phyloP scores from a whole-genome alignment of 306 rosid genomes.

The Senna siamea region DNA sequence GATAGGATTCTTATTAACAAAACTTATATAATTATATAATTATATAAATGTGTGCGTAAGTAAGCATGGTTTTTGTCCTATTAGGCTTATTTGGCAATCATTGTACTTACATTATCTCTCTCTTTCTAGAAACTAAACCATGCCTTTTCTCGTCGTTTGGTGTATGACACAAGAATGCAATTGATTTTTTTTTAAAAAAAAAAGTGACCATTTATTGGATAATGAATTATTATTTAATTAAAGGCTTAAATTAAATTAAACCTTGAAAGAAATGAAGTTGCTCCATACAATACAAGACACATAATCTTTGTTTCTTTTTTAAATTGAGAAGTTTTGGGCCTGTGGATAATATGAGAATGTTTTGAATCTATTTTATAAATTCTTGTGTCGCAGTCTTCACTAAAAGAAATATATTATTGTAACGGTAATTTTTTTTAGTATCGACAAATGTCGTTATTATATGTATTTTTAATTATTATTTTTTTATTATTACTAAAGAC shows the following conservation, averaged over 20 bases:
- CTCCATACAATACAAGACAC: background rate
- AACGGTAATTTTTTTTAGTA: no score
- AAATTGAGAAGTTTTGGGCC: background rate
- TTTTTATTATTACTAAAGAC: no score
- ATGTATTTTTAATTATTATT: no score
- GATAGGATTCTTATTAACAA: no score
- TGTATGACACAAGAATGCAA: background rate
- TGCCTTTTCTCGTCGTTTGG: slow-evolving; percentile 33
- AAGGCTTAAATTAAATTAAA: background rate
- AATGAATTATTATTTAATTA: background rate
- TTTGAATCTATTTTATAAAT: background rate
- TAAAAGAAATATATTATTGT: no score
- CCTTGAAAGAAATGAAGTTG: background rate
- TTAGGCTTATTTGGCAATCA: slow-evolving; percentile 42
- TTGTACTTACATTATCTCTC: slow-evolving; percentile 6
- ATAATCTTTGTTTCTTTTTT: slow-evolving; percentile 7
- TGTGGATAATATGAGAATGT: background rate
- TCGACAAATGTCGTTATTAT: no score
- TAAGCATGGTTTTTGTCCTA: slow-evolving; percentile 54
- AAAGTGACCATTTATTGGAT: background rate
- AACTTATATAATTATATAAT: no score
- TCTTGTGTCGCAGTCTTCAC: background rate
- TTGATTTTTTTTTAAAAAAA: background rate
- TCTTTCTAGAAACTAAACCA: background rate
- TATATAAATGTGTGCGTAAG: slow-evolving; percentile 32